Base-by-base conservation (phyloP, 2,329 filamentous ascomycete species). In the Xylaria sp. region DNA sequence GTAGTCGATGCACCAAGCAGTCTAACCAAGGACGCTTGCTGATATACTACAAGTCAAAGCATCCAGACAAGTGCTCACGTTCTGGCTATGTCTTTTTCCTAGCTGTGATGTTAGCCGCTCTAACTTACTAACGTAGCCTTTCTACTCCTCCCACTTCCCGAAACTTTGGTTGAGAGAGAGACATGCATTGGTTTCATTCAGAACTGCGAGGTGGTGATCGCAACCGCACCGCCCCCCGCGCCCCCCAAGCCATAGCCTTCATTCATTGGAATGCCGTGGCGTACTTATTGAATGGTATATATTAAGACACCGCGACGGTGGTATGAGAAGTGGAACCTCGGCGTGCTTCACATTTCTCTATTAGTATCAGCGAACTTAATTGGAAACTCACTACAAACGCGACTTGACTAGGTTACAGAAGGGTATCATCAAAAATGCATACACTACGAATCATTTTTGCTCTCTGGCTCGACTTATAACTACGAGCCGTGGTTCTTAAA, bases 391-490 rank as follows among this genome's bases (percentile, higher is more conserved):
- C 13, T n/a, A 6, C 29, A 23, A 35, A 6, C n/a, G n/a, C 51
- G 12, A 18, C 32, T 21, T 42, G 12, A 12, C 16, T 53, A 25
- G 10, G 13, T 12, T 21, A 42, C 18, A 27, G 32, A 61, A 61
- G 23, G 27, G 35, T 53, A 47, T 64, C 51, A 37, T 64, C 18
- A 32, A 44, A 42, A 50, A 64, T 25, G n/a, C 61, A 50, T 25
- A 47, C 32, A 9, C 32, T 35, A 35, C 50, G 16, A 42, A 44
- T 35, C 10, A 12, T 21, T 60, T 47, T 47, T 25, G n/a, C 53
- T n/a, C 37, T 40, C 23, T n/a, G 25, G n/a, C 16, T 21, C 21
- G 5, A 50, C 37, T 21, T 37, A 18, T 29, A 29, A 18, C 25
- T 37, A 44, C 21, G 16, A 13, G 25, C 5, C 35, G 9, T 47